These are phyloP conservation scores for Gracilaria vermiculophylla DNA, from an alignment of 23 red algal genomes.

Conservation along the genomic window DNA sequence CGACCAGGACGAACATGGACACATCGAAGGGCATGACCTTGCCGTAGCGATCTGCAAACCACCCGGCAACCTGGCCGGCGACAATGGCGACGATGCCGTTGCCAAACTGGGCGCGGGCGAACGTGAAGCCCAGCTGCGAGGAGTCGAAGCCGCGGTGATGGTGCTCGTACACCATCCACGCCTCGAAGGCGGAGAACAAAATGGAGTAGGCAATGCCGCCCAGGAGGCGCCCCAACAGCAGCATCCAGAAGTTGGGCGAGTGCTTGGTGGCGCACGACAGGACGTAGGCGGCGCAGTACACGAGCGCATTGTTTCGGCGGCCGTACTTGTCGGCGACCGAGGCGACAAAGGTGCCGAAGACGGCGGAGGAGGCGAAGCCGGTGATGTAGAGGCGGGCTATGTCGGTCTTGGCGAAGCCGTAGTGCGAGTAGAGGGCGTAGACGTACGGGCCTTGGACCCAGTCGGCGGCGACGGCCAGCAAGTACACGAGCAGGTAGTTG, in stretches of 20 bases:
- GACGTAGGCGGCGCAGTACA: conserved; percentile 75
- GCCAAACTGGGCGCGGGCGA: conserved; percentile 76
- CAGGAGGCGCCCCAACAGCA: conserved; percentile 70
- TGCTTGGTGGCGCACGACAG: conserved; percentile 83
- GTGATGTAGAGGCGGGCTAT: conserved; percentile 82
- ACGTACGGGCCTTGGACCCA: conserved; percentile 95
- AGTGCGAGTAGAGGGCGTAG: conserved; percentile 87
- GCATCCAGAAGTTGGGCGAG: conserved; percentile 49
- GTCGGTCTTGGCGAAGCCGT: conserved; percentile 71
- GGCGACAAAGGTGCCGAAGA: conserved; percentile 82
- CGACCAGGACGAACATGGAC: conserved; percentile 45
- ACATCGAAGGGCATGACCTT: conserved; percentile 91
- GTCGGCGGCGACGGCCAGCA: conserved; percentile 81
- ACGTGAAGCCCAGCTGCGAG: conserved; percentile 46
- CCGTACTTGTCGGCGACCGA: conserved; percentile 84
- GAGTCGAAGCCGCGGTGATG: conserved; percentile 38
- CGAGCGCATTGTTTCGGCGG: conserved; percentile 39
- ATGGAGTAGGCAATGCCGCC: conserved; percentile 84
- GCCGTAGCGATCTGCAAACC: conserved; percentile 67
- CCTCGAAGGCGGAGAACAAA: conserved; percentile 84
- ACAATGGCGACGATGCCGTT: conserved; percentile 89
- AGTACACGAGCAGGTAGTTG: conserved; percentile 79
- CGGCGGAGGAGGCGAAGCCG: conserved; percentile 76
- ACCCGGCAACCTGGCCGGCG: conserved; percentile 67
- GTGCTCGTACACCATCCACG: conserved; percentile 91